These are phyloP conservation scores for Citrus sp. DNA, from an alignment of 345 rosid genomes.

Conservation along the genomic window DNA sequence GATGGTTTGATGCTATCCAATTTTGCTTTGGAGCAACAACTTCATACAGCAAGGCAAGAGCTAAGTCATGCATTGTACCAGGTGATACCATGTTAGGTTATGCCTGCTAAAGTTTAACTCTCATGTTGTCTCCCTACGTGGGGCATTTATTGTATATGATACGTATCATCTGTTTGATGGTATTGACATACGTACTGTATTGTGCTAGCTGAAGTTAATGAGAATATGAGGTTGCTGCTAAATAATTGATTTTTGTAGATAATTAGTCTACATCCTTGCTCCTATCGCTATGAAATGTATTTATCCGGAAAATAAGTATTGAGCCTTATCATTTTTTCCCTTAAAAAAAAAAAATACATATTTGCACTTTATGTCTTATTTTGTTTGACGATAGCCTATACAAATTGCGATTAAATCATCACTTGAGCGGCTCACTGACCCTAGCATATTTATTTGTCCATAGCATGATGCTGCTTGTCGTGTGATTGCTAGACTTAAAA, in stretches of 20 bases:
- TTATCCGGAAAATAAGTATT: not conserved
- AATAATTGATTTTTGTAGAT: not conserved
- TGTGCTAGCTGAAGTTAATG: not conserved
- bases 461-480: constrained; percentile 99
- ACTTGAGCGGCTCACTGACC: not conserved
- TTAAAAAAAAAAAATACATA: not conserved
- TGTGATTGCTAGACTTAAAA: constrained; percentile 94
- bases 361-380: not conserved
- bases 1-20: constrained; percentile 93
- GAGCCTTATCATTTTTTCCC: not conserved
- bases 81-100: constrained; percentile 38
- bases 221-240: not conserved
- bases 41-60: constrained; percentile 96
- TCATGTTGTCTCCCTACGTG: not conserved
- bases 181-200: not conserved
- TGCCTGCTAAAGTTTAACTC: not conserved
- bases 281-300: not conserved
- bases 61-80: constrained; percentile 95
- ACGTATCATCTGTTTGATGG: not conserved
- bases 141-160: not conserved
- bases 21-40: constrained; percentile 93
- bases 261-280: not conserved
- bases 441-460: constrained; percentile 10
- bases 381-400: not conserved
- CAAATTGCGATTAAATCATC: not conserved